Evolutionary conservation across 805 yeast species (phyloP).

Genomic region (Metschnikowia bowlesiae): DNA sequence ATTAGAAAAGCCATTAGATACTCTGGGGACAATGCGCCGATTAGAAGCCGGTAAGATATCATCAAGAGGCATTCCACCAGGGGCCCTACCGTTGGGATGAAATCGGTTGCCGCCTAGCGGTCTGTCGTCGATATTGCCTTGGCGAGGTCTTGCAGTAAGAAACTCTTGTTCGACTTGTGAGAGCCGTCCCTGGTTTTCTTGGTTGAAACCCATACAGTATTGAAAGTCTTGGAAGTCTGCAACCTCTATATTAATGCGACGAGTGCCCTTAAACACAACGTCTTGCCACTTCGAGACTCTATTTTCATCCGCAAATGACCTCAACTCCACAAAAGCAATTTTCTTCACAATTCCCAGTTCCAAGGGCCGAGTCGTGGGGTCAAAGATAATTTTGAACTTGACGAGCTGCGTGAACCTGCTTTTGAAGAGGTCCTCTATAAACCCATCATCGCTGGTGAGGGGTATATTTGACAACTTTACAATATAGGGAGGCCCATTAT

Average conservation of each 20-base stretch:
- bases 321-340: slow-evolving; percentile 61
- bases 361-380: slow-evolving; percentile 37
- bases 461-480: slow-evolving; percentile 62
- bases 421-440: slow-evolving; percentile 55
- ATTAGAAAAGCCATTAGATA: not conserved
- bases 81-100: slow-evolving; percentile 5
- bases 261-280: slow-evolving; percentile 42
- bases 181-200: slow-evolving; percentile 30
- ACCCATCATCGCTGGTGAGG: slow-evolving; percentile 44
- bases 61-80: slow-evolving; percentile 16
- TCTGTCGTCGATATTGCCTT: slow-evolving; percentile 9
- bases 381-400: slow-evolving; percentile 61
- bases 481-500: slow-evolving; percentile 56
- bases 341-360: slow-evolving; percentile 41
- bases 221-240: slow-evolving; percentile 42
- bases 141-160: slow-evolving; percentile 18
- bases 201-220: slow-evolving; percentile 36
- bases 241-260: slow-evolving; percentile 35
- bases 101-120: slow-evolving; percentile 1
- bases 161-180: slow-evolving; percentile 29
- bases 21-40: not conserved
- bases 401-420: slow-evolving; percentile 56
- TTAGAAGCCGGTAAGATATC: slow-evolving; percentile 5
- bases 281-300: slow-evolving; percentile 64
- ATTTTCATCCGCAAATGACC: slow-evolving; percentile 46